These are phyloP conservation scores for Fusarium sp. DNA, from an alignment of 2,329 filamentous ascomycete genomes.

Conservation along the genomic window DNA sequence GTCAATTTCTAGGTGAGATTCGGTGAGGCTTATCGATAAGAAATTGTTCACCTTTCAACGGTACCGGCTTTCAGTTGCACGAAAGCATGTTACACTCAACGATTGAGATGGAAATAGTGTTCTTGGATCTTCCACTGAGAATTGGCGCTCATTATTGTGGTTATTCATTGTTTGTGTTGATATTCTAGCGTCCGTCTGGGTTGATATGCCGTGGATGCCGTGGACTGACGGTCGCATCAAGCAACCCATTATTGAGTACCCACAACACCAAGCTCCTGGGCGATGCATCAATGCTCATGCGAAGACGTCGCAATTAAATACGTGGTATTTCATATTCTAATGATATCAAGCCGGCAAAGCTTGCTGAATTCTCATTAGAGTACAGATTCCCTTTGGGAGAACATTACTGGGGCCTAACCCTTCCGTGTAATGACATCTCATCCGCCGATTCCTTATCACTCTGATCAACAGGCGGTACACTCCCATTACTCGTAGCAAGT, in stretches of 20 bases:
- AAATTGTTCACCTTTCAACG: background rate
- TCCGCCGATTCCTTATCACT: constrained; percentile 9
- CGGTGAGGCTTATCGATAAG: constrained; percentile 31
- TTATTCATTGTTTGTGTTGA: background rate
- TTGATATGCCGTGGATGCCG: background rate
- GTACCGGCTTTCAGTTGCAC: background rate
- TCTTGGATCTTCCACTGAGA: background rate
- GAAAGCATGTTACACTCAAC: background rate
- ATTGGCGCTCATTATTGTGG: background rate
- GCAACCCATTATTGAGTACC: background rate
- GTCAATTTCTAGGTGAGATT: constrained; percentile 31
- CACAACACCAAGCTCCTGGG: background rate
- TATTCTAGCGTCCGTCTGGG: background rate
- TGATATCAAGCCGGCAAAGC: background rate
- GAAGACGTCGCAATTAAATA: background rate
- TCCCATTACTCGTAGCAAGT: background rate
- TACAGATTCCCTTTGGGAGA: background rate
- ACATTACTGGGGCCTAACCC: background rate
- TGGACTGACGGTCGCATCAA: background rate
- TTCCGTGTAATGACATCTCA: background rate
- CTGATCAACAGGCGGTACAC: background rate
- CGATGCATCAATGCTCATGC: background rate
- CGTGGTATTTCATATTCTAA: background rate
- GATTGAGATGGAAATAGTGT: fast-evolving
- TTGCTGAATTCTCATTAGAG: background rate